These are phyloP conservation scores for Lepraria neglecta DNA, from an alignment of 495 filamentous ascomycete genomes.

Conservation along the genomic window DNA sequence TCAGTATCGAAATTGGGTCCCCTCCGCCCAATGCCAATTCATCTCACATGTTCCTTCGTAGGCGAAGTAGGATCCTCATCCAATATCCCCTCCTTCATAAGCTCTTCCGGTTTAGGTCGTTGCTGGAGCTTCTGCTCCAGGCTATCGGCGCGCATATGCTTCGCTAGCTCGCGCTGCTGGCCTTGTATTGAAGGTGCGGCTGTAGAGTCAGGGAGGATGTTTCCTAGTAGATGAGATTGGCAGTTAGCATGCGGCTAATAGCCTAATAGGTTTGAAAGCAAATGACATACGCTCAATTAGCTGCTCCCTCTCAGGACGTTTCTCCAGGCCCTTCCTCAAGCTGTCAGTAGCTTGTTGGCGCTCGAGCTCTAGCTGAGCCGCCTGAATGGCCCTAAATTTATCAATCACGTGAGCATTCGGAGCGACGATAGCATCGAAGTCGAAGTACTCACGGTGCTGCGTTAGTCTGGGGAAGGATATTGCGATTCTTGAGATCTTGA, in stretches of 20 bases:
- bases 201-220: constrained; percentile 75
- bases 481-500: constrained; percentile 69
- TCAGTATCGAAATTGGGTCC: background rate
- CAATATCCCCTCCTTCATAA: constrained; percentile 73
- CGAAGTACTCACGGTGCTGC: constrained; percentile 53
- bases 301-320: constrained; percentile 57
- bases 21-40: background rate
- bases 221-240: constrained; percentile 42
- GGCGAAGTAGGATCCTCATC: constrained; percentile 44
- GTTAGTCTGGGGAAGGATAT: constrained; percentile 67
- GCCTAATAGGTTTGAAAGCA: background rate
- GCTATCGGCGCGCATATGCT: constrained; percentile 75
- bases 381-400: constrained; percentile 51
- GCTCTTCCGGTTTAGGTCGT: constrained; percentile 64
- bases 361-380: constrained; percentile 55
- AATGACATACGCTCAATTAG: constrained; percentile 61
- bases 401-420: background rate
- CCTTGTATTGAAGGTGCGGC: constrained; percentile 69
- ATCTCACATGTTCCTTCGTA: constrained; percentile 3
- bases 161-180: constrained; percentile 72
- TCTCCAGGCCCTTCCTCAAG: constrained; percentile 60
- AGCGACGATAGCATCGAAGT: background rate
- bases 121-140: constrained; percentile 76
- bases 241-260: background rate
- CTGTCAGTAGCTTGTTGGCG: constrained; percentile 57